Evolutionary conservation across 257 asterid genomes (phyloP).

Genomic region (Petrea volubilis): DNA sequence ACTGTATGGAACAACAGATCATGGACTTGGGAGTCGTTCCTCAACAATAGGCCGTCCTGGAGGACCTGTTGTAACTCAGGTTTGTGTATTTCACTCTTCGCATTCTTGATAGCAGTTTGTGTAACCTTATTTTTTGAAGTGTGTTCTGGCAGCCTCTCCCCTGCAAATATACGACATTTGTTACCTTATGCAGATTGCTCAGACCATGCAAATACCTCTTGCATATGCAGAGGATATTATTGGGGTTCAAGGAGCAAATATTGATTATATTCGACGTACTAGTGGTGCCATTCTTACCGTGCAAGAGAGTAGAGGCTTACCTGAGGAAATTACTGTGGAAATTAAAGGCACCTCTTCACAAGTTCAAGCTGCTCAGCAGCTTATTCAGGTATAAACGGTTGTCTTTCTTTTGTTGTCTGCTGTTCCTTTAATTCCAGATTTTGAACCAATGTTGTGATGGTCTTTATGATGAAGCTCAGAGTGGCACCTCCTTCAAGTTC

Average conservation of each 20-base stretch:
- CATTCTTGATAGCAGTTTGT: not conserved
- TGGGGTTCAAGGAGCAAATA: slow-evolving; percentile 75
- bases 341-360: slow-evolving; percentile 83
- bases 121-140: not conserved
- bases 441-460: not conserved
- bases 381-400: slow-evolving; percentile 58
- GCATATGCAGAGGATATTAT: slow-evolving; percentile 86
- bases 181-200: slow-evolving; percentile 52
- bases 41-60: slow-evolving; percentile 54
- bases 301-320: slow-evolving; percentile 71
- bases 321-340: slow-evolving; percentile 82
- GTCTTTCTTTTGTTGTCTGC: not conserved
- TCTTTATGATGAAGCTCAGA: not conserved
- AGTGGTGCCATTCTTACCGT: slow-evolving; percentile 80
- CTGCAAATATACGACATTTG: slow-evolving; percentile 8
- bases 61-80: slow-evolving; percentile 84
- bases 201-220: slow-evolving; percentile 87
- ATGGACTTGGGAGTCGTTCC: slow-evolving; percentile 54
- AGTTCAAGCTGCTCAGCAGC: slow-evolving; percentile 83
- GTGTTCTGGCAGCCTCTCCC: not conserved
- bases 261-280: slow-evolving; percentile 73
- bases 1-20: slow-evolving; percentile 59
- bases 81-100: slow-evolving; percentile 26
- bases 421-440: not conserved
- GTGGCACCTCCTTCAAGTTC: not conserved